Conservation (phyloP, 148 eudicot species). For the Beta vulgaris region DNA sequence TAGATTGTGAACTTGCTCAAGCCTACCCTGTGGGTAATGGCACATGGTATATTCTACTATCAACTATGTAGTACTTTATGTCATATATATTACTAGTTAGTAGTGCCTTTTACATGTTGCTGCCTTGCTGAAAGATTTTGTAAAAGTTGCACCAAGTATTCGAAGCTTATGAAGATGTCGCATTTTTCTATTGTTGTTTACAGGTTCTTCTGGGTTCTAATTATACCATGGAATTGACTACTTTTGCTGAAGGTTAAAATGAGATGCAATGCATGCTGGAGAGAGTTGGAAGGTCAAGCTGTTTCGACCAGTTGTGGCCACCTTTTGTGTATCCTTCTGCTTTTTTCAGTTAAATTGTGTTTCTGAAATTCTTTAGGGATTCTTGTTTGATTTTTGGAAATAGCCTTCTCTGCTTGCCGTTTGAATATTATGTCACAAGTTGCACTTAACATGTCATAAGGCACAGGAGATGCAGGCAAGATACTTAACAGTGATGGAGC, state of each 20-base stretch:
- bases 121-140: background rate
- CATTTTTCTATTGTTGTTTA: background rate
- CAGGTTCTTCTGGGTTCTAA: conserved; percentile 16
- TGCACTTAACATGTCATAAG: conserved; percentile 55
- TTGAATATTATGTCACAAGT: conserved; percentile 11
- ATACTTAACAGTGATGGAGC: conserved; percentile 80
- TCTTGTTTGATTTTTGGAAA: background rate
- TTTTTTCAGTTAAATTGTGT: background rate
- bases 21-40: background rate
- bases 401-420: background rate
- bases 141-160: background rate
- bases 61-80: background rate
- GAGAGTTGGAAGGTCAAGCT: conserved; percentile 92
- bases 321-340: conserved; percentile 69
- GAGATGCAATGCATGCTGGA: conserved; percentile 99
- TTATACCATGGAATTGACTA: conserved; percentile 16
- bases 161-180: background rate
- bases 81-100: background rate
- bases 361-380: background rate
- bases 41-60: background rate
- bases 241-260: conserved; percentile 43
- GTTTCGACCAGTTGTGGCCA: conserved; percentile 88
- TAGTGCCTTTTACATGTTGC: background rate
- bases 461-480: conserved; percentile 82
- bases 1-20: background rate